These are phyloP conservation scores for Trametes meyenii DNA, from an alignment of 768 basidiomycete species.

Conservation along the genomic window DNA sequence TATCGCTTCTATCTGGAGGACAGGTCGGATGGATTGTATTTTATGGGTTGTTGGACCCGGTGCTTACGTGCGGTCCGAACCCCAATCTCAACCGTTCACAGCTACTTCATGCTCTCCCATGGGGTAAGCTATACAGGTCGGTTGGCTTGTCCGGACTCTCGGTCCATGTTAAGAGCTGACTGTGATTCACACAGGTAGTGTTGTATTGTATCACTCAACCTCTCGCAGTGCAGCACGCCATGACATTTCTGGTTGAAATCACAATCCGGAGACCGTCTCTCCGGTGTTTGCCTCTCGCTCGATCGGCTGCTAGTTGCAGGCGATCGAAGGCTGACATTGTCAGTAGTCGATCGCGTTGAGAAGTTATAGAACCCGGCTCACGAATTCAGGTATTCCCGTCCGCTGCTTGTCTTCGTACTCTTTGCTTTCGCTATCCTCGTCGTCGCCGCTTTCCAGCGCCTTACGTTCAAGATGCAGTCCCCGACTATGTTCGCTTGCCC, in stretches of 20 bases:
- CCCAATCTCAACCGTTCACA: too few relatives aligned
- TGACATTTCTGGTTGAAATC: conserved; percentile 2
- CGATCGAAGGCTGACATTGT: conserved; percentile 11
- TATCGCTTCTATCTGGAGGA: background rate
- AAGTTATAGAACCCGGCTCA: background rate
- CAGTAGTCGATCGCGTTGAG: background rate
- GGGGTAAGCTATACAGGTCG: too few relatives aligned
- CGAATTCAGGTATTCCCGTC: background rate
- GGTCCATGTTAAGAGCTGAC: too few relatives aligned
- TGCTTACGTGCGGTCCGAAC: too few relatives aligned
- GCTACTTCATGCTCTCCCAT: too few relatives aligned
- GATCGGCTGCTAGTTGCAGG: conserved; percentile 1
- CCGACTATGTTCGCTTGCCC: background rate
- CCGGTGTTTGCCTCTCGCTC: conserved; percentile 3
- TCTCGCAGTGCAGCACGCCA: background rate
- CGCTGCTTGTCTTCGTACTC: background rate
- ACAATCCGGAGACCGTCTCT: background rate
- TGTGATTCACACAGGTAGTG: too few relatives aligned
- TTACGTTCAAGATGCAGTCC: conserved; percentile 1
- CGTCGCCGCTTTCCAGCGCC: background rate
- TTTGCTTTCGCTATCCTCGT: background rate
- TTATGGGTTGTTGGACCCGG: too few relatives aligned
- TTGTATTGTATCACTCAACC: too few relatives aligned
- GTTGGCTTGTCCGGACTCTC: too few relatives aligned
- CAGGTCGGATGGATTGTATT: too few relatives aligned